Conservation (phyloP, 177 flowering plant species). For the Tripterygium wilfordii region DNA sequence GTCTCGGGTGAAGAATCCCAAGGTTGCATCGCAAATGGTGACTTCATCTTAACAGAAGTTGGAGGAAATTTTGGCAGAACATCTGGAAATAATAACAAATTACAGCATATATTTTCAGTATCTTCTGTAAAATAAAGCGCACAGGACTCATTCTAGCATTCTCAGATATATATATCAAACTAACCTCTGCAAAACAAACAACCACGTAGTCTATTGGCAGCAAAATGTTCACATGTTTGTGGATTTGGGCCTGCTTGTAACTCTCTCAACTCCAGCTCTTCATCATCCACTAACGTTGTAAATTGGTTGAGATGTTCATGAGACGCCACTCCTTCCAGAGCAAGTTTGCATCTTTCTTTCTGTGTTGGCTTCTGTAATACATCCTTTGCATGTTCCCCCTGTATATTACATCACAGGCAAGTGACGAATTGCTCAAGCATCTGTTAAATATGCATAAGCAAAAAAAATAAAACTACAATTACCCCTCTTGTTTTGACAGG, state of each 20-base stretch:
- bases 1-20: slow-evolving; percentile 79
- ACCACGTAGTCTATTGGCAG: slow-evolving; percentile 38
- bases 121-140: not conserved
- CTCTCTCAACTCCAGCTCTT: slow-evolving; percentile 86
- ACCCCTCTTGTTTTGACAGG: slow-evolving; percentile 47
- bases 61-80: slow-evolving; percentile 91
- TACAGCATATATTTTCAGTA: not conserved
- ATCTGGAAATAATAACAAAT: slow-evolving; percentile 32
- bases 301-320: slow-evolving; percentile 27
- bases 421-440: no score
- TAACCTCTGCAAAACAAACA: slow-evolving; percentile 93
- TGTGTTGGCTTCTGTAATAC: slow-evolving; percentile 22
- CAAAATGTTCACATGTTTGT: slow-evolving; percentile 55
- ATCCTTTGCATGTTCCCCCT: slow-evolving; percentile 33
- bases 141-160: not conserved
- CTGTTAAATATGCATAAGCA: not conserved
- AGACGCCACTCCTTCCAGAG: slow-evolving; percentile 35
- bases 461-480: slow-evolving; percentile 1
- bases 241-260: slow-evolving; percentile 64
- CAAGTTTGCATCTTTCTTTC: slow-evolving; percentile 59
- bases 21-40: slow-evolving; percentile 62
- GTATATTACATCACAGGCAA: slow-evolving; percentile 8
- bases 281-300: slow-evolving; percentile 65
- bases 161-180: slow-evolving; percentile 3
- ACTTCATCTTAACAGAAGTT: slow-evolving; percentile 74